phyloP scores from a whole-genome alignment of 2,329 filamentous ascomycete species.

The Ceratocystis harringtonii region DNA sequence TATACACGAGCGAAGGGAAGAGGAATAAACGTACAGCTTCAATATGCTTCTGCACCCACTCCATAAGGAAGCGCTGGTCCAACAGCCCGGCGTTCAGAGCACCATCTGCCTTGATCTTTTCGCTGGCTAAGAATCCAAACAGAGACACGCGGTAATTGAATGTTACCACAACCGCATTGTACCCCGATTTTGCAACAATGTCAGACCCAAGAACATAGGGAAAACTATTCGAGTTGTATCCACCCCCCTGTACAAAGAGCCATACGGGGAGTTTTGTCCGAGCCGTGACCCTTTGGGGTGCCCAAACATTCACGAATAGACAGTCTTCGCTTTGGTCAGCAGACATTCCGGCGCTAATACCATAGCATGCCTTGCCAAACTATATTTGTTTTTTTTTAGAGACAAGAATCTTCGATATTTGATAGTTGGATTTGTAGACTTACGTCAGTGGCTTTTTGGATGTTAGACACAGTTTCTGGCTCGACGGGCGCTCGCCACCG shows the following conservation, averaged over 20 bases:
- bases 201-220: conserved; percentile 30
- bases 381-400: conserved; percentile 23
- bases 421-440: background rate
- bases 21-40: conserved; percentile 24
- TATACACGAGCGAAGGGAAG: background rate
- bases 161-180: conserved; percentile 29
- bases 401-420: conserved; percentile 23
- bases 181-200: conserved; percentile 25
- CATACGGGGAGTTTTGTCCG: conserved; percentile 26
- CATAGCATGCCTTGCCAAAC: conserved; percentile 15
- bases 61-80: conserved; percentile 35
- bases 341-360: background rate
- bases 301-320: conserved; percentile 35
- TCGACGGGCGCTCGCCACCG: conserved; percentile 28
- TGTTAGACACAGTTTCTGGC: conserved; percentile 23
- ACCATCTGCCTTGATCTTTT: conserved; percentile 23
- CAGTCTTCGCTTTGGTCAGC: conserved; percentile 32
- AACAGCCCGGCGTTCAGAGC: conserved; percentile 29
- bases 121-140: conserved; percentile 34
- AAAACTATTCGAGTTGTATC: conserved; percentile 31
- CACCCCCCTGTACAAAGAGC: conserved; percentile 33
- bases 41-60: conserved; percentile 43
- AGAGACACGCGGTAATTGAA: conserved; percentile 34
- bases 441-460: conserved; percentile 17
- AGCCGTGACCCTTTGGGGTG: conserved; percentile 24